These are phyloP conservation scores for Termitomyces sp. DNA, from an alignment of 768 basidiomycete species.

Conservation along the genomic window DNA sequence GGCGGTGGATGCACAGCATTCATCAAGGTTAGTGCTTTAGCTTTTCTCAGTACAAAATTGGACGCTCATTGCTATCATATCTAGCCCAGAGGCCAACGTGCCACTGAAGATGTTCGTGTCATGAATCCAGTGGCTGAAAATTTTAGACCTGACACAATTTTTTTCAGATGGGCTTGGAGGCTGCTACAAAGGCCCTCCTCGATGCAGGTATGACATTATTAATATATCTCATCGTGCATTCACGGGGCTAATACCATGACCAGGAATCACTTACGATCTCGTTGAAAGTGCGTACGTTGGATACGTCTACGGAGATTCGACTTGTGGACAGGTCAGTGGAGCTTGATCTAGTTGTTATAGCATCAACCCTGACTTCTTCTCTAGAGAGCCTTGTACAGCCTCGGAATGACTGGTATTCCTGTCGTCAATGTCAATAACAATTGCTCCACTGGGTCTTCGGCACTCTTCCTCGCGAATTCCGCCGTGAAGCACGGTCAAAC, in stretches of 20 bases:
- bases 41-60: not conserved
- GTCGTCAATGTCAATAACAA: constrained; percentile 88
- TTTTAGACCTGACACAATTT: not conserved
- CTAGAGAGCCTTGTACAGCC: constrained; percentile 75
- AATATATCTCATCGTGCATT: not conserved
- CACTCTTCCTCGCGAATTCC: constrained; percentile 70
- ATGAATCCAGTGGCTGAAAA: not conserved
- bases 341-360: not conserved
- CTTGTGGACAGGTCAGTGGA: constrained; percentile 59
- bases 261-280: constrained; percentile 80
- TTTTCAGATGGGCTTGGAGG: constrained; percentile 79
- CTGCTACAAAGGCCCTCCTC: constrained; percentile 80
- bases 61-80: not conserved
- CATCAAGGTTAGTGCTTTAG: constrained; percentile 53
- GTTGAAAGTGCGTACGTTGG: constrained; percentile 74
- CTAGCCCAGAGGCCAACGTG: constrained; percentile 62
- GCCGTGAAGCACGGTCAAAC: constrained; percentile 65
- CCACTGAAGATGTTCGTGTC: constrained; percentile 64
- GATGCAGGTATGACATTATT: constrained; percentile 60
- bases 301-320: constrained; percentile 79
- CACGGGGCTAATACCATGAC: not conserved
- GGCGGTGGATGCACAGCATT: constrained; percentile 77
- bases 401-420: constrained; percentile 81
- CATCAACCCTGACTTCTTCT: not conserved
- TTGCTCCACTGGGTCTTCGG: constrained; percentile 79